Base-by-base conservation (phyloP, 202 grass and related monocot species). In the Eragrostis tef region DNA sequence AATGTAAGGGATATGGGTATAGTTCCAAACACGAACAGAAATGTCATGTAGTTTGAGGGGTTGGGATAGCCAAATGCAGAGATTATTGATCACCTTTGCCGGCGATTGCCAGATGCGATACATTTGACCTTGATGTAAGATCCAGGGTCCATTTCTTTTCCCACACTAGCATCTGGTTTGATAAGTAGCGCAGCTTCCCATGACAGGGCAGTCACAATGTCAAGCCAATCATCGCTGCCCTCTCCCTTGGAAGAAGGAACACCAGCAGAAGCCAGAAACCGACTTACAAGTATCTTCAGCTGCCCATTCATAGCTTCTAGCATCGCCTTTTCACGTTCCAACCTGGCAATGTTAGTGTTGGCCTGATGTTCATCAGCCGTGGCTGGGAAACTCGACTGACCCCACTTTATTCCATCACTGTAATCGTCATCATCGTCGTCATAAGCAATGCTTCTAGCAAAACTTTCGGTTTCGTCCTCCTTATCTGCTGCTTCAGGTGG, bases 61-160 rank as follows among this genome's bases (percentile, higher is more conserved):
- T n/a, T n/a, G n/a, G n/a, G 20, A 71, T 5, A 53, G 50, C 19
- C 51, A 10, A 25, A 57, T 73, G 54, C 17, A 84, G 64, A 22
- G 15, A n/a, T 54, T 82, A 11, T 51, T 67, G 4, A 27, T 86
- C 83, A 99, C 97, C 93, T 96, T 87, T 99, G 89, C 63, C 85
- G 53, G 7, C 70, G 91, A 73, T 73, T 84, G 74, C 97, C 97
- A 77, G 93, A 90, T 75, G 97, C 91, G 73, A 99, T 61, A 52
- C 93, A 99, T 79, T 99, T 99, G 73, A 99, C 89, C 89, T 99
- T 99, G 79, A 96, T 90, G 81, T 99, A 99, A 22, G 87, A 91
- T 52, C 89, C 88, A 81, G 93, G 91, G 80, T 99, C 97, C 97
- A 99, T 99, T 80, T 95, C 97, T 81, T 90, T 93, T 69, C 97